phyloP scores from a whole-genome alignment of 2,329 filamentous ascomycete genomes.

The Aspergillus quadrilineatus region DNA sequence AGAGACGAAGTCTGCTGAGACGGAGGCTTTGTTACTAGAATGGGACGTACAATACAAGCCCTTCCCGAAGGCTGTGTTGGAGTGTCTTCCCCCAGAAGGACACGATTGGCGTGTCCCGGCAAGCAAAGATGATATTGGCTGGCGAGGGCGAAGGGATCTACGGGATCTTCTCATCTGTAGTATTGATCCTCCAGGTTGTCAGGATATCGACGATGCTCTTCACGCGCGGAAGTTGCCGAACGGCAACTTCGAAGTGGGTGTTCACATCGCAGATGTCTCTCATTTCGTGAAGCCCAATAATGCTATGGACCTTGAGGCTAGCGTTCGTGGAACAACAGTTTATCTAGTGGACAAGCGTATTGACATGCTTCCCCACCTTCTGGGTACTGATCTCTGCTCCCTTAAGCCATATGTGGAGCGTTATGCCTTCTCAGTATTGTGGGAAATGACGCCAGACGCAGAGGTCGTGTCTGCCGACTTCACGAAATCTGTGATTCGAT shows the following conservation, averaged over 20 bases:
- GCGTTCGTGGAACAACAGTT: slow-evolving; percentile 90
- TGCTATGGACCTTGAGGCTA: slow-evolving; percentile 94
- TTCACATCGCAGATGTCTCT: slow-evolving; percentile 99
- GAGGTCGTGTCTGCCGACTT: slow-evolving; percentile 84
- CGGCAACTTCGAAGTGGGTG: slow-evolving; percentile 92
- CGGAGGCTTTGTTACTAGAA: slow-evolving; percentile 87
- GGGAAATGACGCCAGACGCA: slow-evolving; percentile 84
- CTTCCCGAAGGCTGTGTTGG: slow-evolving; percentile 91
- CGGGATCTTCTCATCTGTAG: slow-evolving; percentile 88
- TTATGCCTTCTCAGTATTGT: slow-evolving; percentile 79
- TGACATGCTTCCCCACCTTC: slow-evolving; percentile 95
- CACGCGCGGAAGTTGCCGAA: slow-evolving; percentile 83
- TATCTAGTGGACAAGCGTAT: slow-evolving; percentile 99
- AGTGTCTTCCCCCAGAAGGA: slow-evolving; percentile 87
- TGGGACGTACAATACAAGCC: slow-evolving; percentile 97
- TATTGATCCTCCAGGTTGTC: slow-evolving; percentile 92
- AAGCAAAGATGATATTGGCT: slow-evolving; percentile 77
- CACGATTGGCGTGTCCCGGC: slow-evolving; percentile 90
- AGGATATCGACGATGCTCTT: slow-evolving; percentile 96
- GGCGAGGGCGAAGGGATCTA: slow-evolving; percentile 81
- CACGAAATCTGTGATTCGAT: slow-evolving; percentile 97
- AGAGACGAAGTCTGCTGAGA: slow-evolving; percentile 96
- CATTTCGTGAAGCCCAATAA: slow-evolving; percentile 97
- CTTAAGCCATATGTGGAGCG: slow-evolving; percentile 97
- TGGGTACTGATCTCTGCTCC: slow-evolving; percentile 94